A percentile compares a stretch with the other conserved stretches of the same genome.
Conservation (phyloP, 2,329 filamentous ascomycete genomes). For the Clarireedia sp. region DNA sequence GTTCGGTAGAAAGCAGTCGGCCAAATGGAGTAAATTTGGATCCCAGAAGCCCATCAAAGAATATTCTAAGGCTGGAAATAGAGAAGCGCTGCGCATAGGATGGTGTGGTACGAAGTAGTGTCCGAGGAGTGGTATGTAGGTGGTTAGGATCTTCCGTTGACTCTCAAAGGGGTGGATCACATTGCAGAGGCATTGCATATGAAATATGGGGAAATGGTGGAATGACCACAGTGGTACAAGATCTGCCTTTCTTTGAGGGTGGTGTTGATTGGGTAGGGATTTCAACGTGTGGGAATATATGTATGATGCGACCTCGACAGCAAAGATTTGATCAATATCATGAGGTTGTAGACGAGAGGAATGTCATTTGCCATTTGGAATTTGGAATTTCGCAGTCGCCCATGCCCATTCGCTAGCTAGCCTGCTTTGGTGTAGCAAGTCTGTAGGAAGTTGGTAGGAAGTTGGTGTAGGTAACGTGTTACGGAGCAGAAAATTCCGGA, state of each 20-base stretch:
- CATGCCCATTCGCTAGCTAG: neutral
- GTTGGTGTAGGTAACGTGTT: conserved; percentile 1
- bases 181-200: conserved; percentile 3
- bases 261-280: neutral
- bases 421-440: neutral
- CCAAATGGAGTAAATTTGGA: conserved; percentile 3
- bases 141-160: too few relatives aligned
- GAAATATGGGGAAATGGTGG: conserved; percentile 7
- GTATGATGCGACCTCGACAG: too few relatives aligned
- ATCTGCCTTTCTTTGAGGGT: neutral
- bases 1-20: conserved; percentile 24
- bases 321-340: neutral
- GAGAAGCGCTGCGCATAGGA: neutral
- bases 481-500: conserved; percentile 2
- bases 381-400: neutral
- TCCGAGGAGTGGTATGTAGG: neutral
- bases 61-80: neutral
- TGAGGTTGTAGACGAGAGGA: neutral
- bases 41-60: neutral
- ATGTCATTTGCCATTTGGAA: neutral
- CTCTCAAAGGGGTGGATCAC: conserved; percentile 4
- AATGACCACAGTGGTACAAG: neutral
- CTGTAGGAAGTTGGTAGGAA: neutral
- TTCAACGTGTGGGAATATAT: neutral
- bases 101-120: neutral